These are phyloP conservation scores for Sporothrix brunneoviolacea DNA, from an alignment of 2,329 filamentous ascomycete species.

Conservation along the genomic window DNA sequence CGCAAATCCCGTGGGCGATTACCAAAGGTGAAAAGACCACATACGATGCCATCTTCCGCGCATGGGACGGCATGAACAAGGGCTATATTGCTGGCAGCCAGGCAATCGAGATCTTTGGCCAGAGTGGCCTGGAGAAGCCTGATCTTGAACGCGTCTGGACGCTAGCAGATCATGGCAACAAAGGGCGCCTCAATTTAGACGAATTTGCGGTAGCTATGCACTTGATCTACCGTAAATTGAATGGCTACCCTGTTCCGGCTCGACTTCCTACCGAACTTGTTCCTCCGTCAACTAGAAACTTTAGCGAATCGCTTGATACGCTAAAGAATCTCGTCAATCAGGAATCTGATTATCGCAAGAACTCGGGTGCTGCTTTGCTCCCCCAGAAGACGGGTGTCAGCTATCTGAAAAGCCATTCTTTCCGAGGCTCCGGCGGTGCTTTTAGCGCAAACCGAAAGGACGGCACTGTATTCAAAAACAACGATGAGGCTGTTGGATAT, in stretches of 20 bases:
- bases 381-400: constrained; percentile 97
- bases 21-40: constrained; percentile 98
- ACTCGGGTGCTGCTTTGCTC: constrained; percentile 79
- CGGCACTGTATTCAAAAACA: constrained; percentile 93
- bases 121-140: constrained; percentile 84
- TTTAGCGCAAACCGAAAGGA: constrained; percentile 69
- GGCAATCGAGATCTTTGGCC: constrained; percentile 94
- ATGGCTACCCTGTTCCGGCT: constrained; percentile 87
- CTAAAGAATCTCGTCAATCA: constrained; percentile 85
- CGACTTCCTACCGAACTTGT: constrained; percentile 86
- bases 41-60: constrained; percentile 89
- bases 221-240: constrained; percentile 93
- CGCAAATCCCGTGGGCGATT: constrained; percentile 95
- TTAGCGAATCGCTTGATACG: constrained; percentile 86
- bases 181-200: constrained; percentile 87
- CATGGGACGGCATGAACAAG: constrained; percentile 92
- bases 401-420: constrained; percentile 93
- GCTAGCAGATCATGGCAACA: constrained; percentile 85
- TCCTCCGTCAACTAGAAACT: constrained; percentile 87
- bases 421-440: constrained; percentile 58
- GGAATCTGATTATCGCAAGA: constrained; percentile 85
- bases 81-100: constrained; percentile 88
- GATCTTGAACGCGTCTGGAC: constrained; percentile 95
- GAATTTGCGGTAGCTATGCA: constrained; percentile 99
- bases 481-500: constrained; percentile 88